Conservation (phyloP, 2,329 filamentous ascomycete species). For the Aspergillus terreus region DNA sequence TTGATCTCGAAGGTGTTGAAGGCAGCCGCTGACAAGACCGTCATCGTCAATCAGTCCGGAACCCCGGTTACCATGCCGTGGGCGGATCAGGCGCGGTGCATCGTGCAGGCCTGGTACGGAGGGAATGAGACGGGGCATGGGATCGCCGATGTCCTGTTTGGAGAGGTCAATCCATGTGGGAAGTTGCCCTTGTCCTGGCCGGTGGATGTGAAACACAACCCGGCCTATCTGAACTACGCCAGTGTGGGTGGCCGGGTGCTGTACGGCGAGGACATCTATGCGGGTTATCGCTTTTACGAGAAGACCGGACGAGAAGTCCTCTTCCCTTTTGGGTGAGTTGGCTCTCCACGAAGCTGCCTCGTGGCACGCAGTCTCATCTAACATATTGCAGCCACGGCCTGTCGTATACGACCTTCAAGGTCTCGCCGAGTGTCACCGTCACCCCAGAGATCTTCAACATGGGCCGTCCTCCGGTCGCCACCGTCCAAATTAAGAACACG, state of each 20-base stretch:
- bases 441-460: conserved; percentile 31
- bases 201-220: conserved; percentile 61
- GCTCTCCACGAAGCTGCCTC: not conserved
- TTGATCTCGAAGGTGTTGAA: conserved; percentile 60
- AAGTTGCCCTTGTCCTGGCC: conserved; percentile 73
- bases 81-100: conserved; percentile 43
- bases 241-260: conserved; percentile 66
- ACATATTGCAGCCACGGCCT: conserved; percentile 57
- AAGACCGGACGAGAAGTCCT: conserved; percentile 58
- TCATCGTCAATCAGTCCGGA: conserved; percentile 71
- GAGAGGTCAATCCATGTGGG: conserved; percentile 66
- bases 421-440: conserved; percentile 39
- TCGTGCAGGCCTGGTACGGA: conserved; percentile 76
- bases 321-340: conserved; percentile 61
- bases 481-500: conserved; percentile 47
- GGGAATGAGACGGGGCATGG: conserved; percentile 78
- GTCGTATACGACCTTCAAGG: conserved; percentile 66
- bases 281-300: conserved; percentile 78
- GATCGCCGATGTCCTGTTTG: conserved; percentile 73
- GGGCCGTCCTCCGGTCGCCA: conserved; percentile 43
- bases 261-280: conserved; percentile 74
- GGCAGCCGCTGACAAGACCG: conserved; percentile 61
- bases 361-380: not conserved
- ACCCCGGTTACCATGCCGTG: conserved; percentile 57
- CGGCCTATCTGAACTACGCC: conserved; percentile 68